A percentile compares a stretch with the other conserved stretches of the same genome.
phyloP scores from a whole-genome alignment of 805 yeast species.

The Teunomyces pallodes region DNA sequence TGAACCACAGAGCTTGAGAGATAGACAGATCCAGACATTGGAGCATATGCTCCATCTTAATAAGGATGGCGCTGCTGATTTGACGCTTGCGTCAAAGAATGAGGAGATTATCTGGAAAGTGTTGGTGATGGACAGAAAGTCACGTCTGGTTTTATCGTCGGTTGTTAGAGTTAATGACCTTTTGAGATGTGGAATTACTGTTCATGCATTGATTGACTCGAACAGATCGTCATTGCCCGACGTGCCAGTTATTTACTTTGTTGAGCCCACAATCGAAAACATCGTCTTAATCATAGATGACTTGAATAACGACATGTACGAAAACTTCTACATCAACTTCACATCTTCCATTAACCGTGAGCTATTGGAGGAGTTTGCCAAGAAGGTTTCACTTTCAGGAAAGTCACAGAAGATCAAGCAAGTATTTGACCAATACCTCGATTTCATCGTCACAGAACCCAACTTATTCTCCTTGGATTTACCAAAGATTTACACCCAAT shows the following conservation, averaged over 20 bases:
- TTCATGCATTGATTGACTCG: conserved; percentile 72
- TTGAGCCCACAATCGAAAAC: conserved; percentile 82
- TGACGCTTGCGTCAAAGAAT: conserved; percentile 52
- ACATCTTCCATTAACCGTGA: conserved; percentile 76
- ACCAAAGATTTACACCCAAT: conserved; percentile 58
- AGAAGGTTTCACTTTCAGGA: conserved; percentile 69
- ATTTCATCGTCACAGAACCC: conserved; percentile 91
- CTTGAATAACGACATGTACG: conserved; percentile 70
- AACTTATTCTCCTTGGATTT: conserved; percentile 79
- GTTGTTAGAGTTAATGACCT: conserved; percentile 91
- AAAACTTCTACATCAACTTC: conserved; percentile 79
- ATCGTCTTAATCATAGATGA: conserved; percentile 69
- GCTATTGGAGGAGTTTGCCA: conserved; percentile 84
- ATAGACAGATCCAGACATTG: conserved; percentile 35
- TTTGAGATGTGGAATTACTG: conserved; percentile 85
- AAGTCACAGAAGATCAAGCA: conserved; percentile 74
- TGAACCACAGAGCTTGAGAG: conserved; percentile 17
- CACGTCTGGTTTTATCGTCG: conserved; percentile 84
- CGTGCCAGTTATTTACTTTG: conserved; percentile 91
- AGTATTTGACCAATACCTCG: conserved; percentile 91
- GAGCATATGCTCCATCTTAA: conserved; percentile 87
- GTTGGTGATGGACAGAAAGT: conserved; percentile 72
- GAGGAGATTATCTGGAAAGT: conserved; percentile 90
- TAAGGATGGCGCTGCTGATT: conserved; percentile 53
- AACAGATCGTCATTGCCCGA: conserved; percentile 85